Evolutionary conservation across 495 filamentous ascomycete species (phyloP), one percentile per base, ranked within the genome.

Genomic region (Podospora fimiseda): DNA sequence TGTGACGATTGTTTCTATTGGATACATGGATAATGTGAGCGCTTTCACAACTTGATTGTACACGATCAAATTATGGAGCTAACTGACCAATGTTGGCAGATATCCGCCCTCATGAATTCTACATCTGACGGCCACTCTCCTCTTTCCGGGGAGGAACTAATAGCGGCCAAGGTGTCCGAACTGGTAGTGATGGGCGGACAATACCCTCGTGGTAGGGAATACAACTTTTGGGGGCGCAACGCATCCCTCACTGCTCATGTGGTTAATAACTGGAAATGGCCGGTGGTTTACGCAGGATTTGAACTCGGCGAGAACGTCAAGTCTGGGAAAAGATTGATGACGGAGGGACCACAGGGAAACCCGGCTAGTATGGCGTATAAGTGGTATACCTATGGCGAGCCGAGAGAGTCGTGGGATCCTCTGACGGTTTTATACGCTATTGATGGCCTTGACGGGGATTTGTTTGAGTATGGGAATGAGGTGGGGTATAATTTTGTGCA

Each of bases 141-240:
- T 2, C 60, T 75, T 0, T 24, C 51, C 1, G 75, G 75, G 0
- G 56, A 38, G 2, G 63, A 58, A 22, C 68, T 78, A 13, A 50
- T 77, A 14, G 52, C 61, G 0, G 50, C 43, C 3, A 78, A 76
- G 43, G 70, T 78, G 0, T 51, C 60, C 2, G 70, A 78, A 50
- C 61, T 78, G 2, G 69, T 76, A 0, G 37, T 77, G 6, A 74
- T 76, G 71, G 75, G 75, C 23, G 75, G 75, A 2, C 52, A 16
- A 9, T 77, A 76, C 36, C 73, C 75, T 2, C 63, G 57, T 3
- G 74, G 73, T 6, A 49, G 54, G 23, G 67, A 71, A 20, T 76
- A 63, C 56, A 77, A 77, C 49, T 76, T 76, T 30, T 69, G 48
- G 20, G 72, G 69, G 5, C 51, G 50, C 36, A 70, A 71, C 39